Percentiles rank a stretch among this genome's conserved stretches.
Conservation (phyloP, 1,284 basidiomycete species). For the Trichosporon asahii region DNA sequence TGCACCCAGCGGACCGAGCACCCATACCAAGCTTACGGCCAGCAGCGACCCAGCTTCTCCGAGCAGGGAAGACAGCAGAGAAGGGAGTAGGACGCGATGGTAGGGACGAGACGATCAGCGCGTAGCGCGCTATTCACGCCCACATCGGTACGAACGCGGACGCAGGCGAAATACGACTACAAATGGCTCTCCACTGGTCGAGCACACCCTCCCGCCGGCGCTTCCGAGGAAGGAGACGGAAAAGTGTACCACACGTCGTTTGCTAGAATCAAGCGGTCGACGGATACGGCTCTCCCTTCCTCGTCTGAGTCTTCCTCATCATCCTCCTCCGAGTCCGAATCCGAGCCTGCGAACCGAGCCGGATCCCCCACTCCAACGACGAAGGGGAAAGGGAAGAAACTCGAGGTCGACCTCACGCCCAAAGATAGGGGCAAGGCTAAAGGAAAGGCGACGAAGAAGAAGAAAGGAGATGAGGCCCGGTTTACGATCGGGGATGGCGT, state of each 20-base stretch:
- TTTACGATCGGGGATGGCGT: slow-evolving; percentile 50
- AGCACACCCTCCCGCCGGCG: neutral
- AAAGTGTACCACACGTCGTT: slow-evolving; percentile 32
- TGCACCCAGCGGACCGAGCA: too few relatives aligned
- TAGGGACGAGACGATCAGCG: neutral
- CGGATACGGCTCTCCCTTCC: neutral
- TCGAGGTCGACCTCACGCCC: slow-evolving; percentile 13
- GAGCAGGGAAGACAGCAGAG: too few relatives aligned
- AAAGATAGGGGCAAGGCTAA: neutral
- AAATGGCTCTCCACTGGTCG: neutral
- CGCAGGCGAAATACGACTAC: neutral
- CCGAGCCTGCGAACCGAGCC: neutral
- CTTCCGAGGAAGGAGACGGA: neutral
- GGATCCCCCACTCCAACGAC: neutral
- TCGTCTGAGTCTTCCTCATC: neutral
- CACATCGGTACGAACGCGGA: neutral
- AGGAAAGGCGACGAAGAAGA: slow-evolving; percentile 16
- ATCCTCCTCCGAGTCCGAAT: neutral
- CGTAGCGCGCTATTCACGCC: slow-evolving; percentile 1
- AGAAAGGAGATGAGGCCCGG: slow-evolving; percentile 30
- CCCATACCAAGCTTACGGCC: too few relatives aligned
- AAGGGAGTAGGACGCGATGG: neutral
- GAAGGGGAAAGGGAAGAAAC: neutral
- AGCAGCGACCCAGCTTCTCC: too few relatives aligned
- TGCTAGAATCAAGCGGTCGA: slow-evolving; percentile 23